Evolutionary conservation across 1,284 basidiomycete species (phyloP).

Genomic region (Tilletiopsis washingtonensis): DNA sequence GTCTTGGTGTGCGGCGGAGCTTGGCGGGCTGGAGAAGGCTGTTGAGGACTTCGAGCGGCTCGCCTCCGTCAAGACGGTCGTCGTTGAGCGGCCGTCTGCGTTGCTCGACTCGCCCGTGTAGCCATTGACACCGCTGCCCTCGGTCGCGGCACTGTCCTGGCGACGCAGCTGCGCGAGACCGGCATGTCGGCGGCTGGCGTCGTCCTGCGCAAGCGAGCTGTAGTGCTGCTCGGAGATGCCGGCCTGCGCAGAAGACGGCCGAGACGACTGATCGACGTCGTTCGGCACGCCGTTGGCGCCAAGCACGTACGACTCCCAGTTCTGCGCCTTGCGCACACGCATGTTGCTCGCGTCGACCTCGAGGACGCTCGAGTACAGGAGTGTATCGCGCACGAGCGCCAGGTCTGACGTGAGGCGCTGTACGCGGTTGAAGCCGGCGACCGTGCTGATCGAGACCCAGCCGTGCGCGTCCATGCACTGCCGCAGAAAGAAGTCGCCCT

Average conservation of each 20-base stretch:
- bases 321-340: conserved; percentile 20
- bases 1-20: not conserved
- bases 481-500: conserved; percentile 37
- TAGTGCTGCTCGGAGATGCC: no score
- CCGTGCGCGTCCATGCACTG: conserved; percentile 36
- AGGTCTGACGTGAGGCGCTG: conserved; percentile 7
- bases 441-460: conserved; percentile 26
- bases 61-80: not conserved
- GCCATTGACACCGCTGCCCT: no score
- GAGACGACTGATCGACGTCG: no score
- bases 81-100: not conserved
- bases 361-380: conserved; percentile 19
- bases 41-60: not conserved
- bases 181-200: no score
- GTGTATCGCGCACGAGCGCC: conserved; percentile 16
- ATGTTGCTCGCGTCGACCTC: conserved; percentile 18
- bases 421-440: conserved; percentile 36
- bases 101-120: not conserved
- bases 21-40: not conserved
- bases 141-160: no score
- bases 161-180: no score
- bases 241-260: no score
- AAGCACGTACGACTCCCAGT: conserved; percentile 30
- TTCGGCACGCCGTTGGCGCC: no score
- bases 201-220: no score